Evolutionary conservation across 2,329 filamentous ascomycete genomes (phyloP), one percentile per base, ranked within the genome.

Genomic region (Fusarium nelsonii): DNA sequence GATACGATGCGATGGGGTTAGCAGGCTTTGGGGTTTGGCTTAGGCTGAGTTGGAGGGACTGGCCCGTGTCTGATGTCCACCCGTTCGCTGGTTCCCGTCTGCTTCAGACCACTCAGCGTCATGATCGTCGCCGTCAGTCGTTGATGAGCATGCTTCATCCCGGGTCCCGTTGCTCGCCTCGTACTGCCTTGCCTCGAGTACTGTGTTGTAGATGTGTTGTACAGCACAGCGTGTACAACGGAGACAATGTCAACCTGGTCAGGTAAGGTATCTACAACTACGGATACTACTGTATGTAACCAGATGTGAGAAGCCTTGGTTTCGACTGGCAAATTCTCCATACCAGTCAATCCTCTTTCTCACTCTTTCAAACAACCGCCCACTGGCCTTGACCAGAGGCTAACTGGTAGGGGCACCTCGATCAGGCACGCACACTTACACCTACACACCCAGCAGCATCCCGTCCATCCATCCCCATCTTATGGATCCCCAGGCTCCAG

Each of bases 101-200:
- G 32, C 40, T 64, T 65, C 48, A 69, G 59, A 54, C 68, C 68
- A 58, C 48, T 60, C 59, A 41, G 63, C 64, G 70, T 69, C 66
- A 73, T 73, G 72, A 74, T 74, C 72, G 70, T 69, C 70, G 49
- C 62, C 68, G 49, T 69, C 68, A 61, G 41, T 65, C 46, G 54
- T 59, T 55, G 36, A 43, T 52, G 41, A 64, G 49, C 59, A 70
- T 74, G 70, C 63, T 56, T 64, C 39, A 70, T 74, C 65, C 70
- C 26, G 49, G 65, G 39, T 46, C 40, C 62, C 57, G 23, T 66
- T 46, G n/a, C 57, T 68, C 57, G 37, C 50, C 53, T 72, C 52
- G 59, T 56, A 56, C 41, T 44, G 40, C 55, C 44, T 57, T 52
- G 34, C 56, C 39, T 57, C 43, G 48, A 67, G 58, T 53, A 43